Evolutionary conservation across 2,329 filamentous ascomycete genomes (phyloP), one percentile per base, ranked within the genome.

Genomic region (Didymellaceae sp.): DNA sequence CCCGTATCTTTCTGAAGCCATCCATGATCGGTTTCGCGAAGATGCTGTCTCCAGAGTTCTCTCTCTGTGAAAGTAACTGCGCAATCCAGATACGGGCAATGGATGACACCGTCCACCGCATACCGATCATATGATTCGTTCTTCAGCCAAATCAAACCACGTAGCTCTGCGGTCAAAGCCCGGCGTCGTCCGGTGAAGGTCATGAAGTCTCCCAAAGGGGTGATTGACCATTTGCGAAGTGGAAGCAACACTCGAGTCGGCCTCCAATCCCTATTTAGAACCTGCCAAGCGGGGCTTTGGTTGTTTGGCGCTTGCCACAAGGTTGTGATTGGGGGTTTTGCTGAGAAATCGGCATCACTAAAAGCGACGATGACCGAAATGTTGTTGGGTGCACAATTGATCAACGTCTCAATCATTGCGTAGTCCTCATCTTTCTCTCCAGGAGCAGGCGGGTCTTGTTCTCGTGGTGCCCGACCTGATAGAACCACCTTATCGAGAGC

Each of bases 171-270:
- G 2, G 20, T 1, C 3, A 48, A 13, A 22, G n/a, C 6, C 21
- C 10, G 6, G 4, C 42, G 11, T 18, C 14, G 17, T n/a, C 28
- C 17, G 11, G 5, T 38, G 25, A 46, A 38, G 3, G 18, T 48
- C 6, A 47, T 3, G 14, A 35, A 21, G 37, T 53, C 50, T 17
- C 50, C 44, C 6, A 53, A 22, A 11, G 50, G 50, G 7, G 50
- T 47, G 2, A 34, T 28, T 21, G 39, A 6, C 20, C 38, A 54
- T 30, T 28, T 49, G n/a, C 35, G 40, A 14, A 6, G 2, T 6
- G 45, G 51, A 21, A 49, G 45, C 16, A 50, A 21, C 5, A 54
- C 41, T 17, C 51, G 45, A 11, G 25, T 49, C 35, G 51, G 51
- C 17, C 16, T 39, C 51, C 51, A 54, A 8, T 49, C 28, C 13